A percentile compares a stretch with the other conserved stretches of the same genome.
These are phyloP conservation scores for Mucor racemosus DNA, from an alignment of 371 early-diverging fungal species.

Conservation along the genomic window DNA sequence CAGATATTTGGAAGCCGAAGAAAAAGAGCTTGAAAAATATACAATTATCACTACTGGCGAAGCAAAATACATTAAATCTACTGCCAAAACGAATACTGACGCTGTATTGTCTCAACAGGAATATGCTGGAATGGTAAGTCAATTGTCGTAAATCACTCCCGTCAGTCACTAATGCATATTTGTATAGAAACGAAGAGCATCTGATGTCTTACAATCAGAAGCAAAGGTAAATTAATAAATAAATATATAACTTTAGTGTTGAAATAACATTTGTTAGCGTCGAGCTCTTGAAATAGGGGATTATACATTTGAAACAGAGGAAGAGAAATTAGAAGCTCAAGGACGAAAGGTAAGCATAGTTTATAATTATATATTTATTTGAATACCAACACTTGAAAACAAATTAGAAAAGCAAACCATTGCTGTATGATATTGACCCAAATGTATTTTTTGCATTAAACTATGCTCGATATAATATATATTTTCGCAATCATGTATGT, in stretches of 20 bases:
- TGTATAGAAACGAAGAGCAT: conserved; percentile 12
- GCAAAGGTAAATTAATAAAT: background rate
- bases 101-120: conserved; percentile 46
- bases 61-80: conserved; percentile 51
- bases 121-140: conserved; percentile 58
- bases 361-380: background rate
- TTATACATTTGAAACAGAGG: conserved; percentile 2
- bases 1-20: conserved; percentile 64
- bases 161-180: background rate
- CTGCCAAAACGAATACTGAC: conserved; percentile 55
- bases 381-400: background rate
- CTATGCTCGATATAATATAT: conserved; percentile 73
- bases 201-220: background rate
- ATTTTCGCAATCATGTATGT: conserved; percentile 69
- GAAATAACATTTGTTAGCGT: background rate
- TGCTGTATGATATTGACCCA: conserved; percentile 50
- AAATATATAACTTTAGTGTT: background rate
- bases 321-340: background rate
- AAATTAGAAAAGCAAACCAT: conserved; percentile 25
- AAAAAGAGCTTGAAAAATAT: conserved; percentile 57
- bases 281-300: background rate
- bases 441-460: conserved; percentile 70
- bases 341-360: conserved; percentile 9
- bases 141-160: background rate
- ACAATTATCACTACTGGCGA: conserved; percentile 67